Conservation (phyloP, 129 eudicot genomes). For the Escallonia herrerae region DNA sequence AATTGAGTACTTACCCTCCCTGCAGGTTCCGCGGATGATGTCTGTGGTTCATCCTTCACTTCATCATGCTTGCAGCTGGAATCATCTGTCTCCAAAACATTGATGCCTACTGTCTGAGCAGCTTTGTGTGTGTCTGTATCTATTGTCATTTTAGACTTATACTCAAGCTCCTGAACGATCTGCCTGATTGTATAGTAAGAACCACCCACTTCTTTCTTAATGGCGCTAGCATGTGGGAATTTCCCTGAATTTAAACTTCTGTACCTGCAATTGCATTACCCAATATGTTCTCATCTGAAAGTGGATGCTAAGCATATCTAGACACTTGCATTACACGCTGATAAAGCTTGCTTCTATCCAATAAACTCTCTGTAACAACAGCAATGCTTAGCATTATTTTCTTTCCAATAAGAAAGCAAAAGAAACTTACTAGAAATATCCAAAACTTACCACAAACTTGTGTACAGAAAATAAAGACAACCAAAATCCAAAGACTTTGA, state of each 20-base stretch:
- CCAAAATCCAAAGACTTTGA: too few relatives aligned
- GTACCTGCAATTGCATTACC: conserved; percentile 28
- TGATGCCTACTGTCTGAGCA: conserved; percentile 6
- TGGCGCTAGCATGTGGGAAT: conserved; percentile 35
- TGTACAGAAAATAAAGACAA: too few relatives aligned
- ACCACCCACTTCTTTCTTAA: conserved; percentile 56
- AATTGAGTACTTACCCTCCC: conserved; percentile 26
- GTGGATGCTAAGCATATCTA: background rate
- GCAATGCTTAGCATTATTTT: too few relatives aligned
- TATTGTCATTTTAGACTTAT: conserved; percentile 15
- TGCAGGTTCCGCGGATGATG: conserved; percentile 15
- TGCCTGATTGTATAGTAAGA: conserved; percentile 33
- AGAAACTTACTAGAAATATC: background rate
- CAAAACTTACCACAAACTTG: background rate
- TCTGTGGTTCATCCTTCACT: conserved; percentile 8
- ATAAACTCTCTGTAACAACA: background rate
- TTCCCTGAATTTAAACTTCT: conserved; percentile 51
- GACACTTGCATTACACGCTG: background rate
- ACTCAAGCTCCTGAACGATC: conserved; percentile 55
- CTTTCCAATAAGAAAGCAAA: background rate
- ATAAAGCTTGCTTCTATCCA: background rate
- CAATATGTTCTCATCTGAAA: background rate
- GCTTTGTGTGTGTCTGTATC: conserved; percentile 6
- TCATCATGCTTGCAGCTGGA: conserved; percentile 1
- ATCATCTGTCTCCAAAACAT: conserved; percentile 4